Base-by-base conservation (phyloP, 2,329 filamentous ascomycete genomes). In the Cryphonectria parasitica region DNA sequence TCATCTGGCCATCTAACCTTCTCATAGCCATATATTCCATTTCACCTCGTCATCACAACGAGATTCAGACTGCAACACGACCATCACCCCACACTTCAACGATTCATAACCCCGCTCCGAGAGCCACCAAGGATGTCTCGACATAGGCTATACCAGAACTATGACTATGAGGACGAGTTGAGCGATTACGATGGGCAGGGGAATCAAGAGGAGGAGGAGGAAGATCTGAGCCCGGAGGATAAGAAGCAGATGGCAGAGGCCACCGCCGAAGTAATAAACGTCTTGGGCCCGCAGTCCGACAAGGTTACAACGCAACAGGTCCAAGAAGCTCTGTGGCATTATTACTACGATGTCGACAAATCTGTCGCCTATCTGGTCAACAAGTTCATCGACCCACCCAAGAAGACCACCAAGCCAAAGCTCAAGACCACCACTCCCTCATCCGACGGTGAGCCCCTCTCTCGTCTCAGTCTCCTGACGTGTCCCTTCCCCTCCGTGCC, bases 271-370 rank as follows among this genome's bases (percentile, higher is more conserved):
- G 91, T 97, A 49, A 86, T 88, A 71, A 84, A 85, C 72, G 86
- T 87, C 11, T 83, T 97, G n/a, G 91, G 89, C 8, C 80, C 82
- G 13, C 84, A 88, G 72, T 83, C 86, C 43, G 82, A 82, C 74
- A 89, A 88, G 72, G 85, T 91, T 75, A 87, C 85, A 49, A 82
- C 80, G 62, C 80, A 77, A 52, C 91, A 97, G 77, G 95, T 98
- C 73, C 90, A 97, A 79, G 95, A 98, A 72, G 88, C 95, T 0
- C 82, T 99, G 22, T 98, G 94, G 94, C 90, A 99, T 81, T 98
- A 98, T 80, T 98, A 95, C 80, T 98, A 95, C 79, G 95, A 99
- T 76, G 86, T 97, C 41, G 91, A 90, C 70, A 97, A 97, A 80
- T 90, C 93, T 0, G 91, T 97, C 52, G 86, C 88, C 69, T 98